Evolutionary conservation across 176 grass and related monocot genomes (phyloP).

Genomic region (Oryza glumipatula): DNA sequence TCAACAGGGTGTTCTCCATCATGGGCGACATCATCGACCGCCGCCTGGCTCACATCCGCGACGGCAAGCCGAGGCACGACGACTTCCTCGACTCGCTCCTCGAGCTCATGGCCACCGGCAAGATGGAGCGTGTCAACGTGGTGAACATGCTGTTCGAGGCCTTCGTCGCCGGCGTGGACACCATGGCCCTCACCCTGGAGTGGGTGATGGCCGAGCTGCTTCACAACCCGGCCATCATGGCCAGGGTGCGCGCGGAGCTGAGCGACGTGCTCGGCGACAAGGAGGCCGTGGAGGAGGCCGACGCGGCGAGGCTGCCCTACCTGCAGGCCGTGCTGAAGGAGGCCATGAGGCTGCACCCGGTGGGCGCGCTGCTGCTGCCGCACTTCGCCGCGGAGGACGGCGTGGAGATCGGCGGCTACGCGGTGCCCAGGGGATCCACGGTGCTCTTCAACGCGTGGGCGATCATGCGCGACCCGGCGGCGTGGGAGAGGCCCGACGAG

Average conservation of each 20-base stretch:
- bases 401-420: conserved; percentile 42
- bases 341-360: conserved; percentile 46
- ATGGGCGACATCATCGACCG: conserved; percentile 30
- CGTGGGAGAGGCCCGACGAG: conserved; percentile 41
- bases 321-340: conserved; percentile 49
- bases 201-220: conserved; percentile 64
- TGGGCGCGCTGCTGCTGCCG: conserved; percentile 27
- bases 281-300: conserved; percentile 16
- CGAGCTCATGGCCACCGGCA: conserved; percentile 17
- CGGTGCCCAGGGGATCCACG: conserved; percentile 21
- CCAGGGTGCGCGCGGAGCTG: conserved; percentile 38
- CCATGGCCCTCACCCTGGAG: conserved; percentile 30
- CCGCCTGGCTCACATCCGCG: background rate
- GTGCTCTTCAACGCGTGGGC: conserved; percentile 49
- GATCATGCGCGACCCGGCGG: conserved; percentile 39
- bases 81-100: conserved; percentile 57
- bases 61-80: background rate
- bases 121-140: conserved; percentile 12
- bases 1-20: background rate
- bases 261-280: background rate
- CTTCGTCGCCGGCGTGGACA: conserved; percentile 45
- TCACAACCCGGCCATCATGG: conserved; percentile 37
- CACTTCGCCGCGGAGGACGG: conserved; percentile 36
- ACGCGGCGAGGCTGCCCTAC: conserved; percentile 30
- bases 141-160: conserved; percentile 32